Percentiles rank a stretch among this genome's conserved stretches.
Evolutionary conservation across 1,284 basidiomycete genomes (phyloP).

Genomic region (Tremellales sp.): DNA sequence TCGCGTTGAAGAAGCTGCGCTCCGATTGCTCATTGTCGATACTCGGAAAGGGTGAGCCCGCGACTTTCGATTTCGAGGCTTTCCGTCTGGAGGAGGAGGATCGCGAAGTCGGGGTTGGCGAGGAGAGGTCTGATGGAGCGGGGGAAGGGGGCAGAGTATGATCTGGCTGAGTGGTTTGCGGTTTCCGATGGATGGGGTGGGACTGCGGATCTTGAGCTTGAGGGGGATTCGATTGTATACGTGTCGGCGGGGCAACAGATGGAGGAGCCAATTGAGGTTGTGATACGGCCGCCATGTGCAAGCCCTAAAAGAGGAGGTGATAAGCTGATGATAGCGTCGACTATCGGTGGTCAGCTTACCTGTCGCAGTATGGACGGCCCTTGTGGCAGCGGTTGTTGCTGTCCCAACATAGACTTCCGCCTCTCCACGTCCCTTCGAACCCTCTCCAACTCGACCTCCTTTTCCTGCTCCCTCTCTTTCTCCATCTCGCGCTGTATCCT

Average conservation of each 20-base stretch:
- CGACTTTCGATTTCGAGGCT: conserved; percentile 25
- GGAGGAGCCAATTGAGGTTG: not conserved
- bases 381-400: conserved; percentile 5
- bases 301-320: not conserved
- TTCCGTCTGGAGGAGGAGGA: conserved; percentile 1
- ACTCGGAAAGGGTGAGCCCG: conserved; percentile 66
- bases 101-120: too few relatives aligned
- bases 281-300: not conserved
- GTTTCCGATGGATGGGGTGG: too few relatives aligned
- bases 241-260: not conserved
- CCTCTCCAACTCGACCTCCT: conserved; percentile 9
- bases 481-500: conserved; percentile 20
- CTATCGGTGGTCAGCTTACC: not conserved
- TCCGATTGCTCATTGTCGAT: conserved; percentile 72
- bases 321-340: not conserved
- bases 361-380: conserved; percentile 36
- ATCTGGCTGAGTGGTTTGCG: not conserved
- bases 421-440: conserved; percentile 9
- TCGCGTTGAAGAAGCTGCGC: conserved; percentile 73
- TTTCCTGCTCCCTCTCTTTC: conserved; percentile 9
- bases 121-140: conserved; percentile 26
- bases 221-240: not conserved
- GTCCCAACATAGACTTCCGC: not conserved
- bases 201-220: conserved; percentile 2
- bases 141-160: conserved; percentile 1